Percentiles rank a stretch among this genome's conserved stretches.
Evolutionary conservation across 192 early-diverging fungal species (phyloP).

Genomic region (Backusella liffmaniae): DNA sequence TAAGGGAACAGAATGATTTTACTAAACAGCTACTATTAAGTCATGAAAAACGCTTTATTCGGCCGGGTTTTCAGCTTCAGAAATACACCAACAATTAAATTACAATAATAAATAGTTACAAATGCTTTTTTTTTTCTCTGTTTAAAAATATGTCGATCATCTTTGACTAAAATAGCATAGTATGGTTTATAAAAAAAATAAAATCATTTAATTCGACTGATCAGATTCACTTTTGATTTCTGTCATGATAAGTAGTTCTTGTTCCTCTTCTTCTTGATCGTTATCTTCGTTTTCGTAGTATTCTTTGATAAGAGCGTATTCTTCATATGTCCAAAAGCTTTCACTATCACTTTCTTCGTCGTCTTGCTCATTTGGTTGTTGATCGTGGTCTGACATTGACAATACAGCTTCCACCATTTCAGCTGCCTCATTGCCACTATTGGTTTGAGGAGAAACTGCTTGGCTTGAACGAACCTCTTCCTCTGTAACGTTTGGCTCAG

Average conservation of each 20-base stretch:
- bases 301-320: conserved; percentile 15
- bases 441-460: background rate
- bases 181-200: background rate
- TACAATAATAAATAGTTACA: background rate
- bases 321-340: conserved; percentile 16
- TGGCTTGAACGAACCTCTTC: background rate
- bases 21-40: background rate
- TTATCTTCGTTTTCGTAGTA: conserved; percentile 23
- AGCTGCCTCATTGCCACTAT: background rate
- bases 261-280: conserved; percentile 21
- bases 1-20: conserved; percentile 11
- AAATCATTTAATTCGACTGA: background rate
- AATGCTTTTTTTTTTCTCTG: background rate
- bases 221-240: background rate
- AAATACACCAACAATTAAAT: conserved; percentile 10
- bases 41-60: background rate
- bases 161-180: conserved; percentile 4
- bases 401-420: conserved; percentile 15
- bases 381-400: conserved; percentile 18
- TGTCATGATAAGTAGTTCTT: conserved; percentile 9
- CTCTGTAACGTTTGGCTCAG: background rate
- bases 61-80: background rate
- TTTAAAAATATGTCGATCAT: background rate
- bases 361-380: background rate
- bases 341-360: conserved; percentile 12